Conservation (phyloP, 345 rosid genomes). For the Erucastrum elatum region DNA sequence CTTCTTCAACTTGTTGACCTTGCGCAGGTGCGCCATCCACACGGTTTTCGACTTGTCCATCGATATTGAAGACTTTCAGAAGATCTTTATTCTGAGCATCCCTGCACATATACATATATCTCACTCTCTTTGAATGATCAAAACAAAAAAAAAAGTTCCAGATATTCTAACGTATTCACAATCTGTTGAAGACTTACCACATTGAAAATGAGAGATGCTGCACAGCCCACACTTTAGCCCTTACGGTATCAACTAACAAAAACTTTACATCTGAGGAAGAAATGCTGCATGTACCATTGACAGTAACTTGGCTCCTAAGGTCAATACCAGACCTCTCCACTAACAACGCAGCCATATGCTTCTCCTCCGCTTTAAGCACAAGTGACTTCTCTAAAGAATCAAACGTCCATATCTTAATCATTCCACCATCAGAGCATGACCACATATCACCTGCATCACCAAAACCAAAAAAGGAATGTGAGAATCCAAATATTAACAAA, state of each 20-base stretch:
- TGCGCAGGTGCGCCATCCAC: conserved; percentile 46
- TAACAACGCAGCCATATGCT: conserved; percentile 83
- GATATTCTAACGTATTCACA: not conserved
- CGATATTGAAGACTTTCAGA: conserved; percentile 73
- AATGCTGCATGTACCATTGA: conserved; percentile 70
- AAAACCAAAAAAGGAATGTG: not conserved
- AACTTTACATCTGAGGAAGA: conserved; percentile 80
- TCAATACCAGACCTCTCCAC: conserved; percentile 87
- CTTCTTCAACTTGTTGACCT: conserved; percentile 72
- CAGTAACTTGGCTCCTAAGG: conserved; percentile 85
- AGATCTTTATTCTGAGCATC: conserved; percentile 81
- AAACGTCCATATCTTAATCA: conserved; percentile 76
- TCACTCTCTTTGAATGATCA: conserved; percentile 20
- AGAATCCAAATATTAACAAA: not conserved
- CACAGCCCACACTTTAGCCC: conserved; percentile 79
- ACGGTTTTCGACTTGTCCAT: conserved; percentile 81
- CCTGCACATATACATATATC: conserved; percentile 46
- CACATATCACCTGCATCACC: conserved; percentile 72
- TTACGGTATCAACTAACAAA: conserved; percentile 60
- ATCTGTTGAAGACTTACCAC: conserved; percentile 47
- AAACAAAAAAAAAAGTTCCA: conserved; percentile 19
- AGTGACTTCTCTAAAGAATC: conserved; percentile 83
- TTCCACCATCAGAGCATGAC: conserved; percentile 80
- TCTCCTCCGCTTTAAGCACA: conserved; percentile 68
- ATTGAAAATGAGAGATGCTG: conserved; percentile 65